Conservation (phyloP, 2,329 filamentous ascomycete genomes). For the Penicillium sp. region DNA sequence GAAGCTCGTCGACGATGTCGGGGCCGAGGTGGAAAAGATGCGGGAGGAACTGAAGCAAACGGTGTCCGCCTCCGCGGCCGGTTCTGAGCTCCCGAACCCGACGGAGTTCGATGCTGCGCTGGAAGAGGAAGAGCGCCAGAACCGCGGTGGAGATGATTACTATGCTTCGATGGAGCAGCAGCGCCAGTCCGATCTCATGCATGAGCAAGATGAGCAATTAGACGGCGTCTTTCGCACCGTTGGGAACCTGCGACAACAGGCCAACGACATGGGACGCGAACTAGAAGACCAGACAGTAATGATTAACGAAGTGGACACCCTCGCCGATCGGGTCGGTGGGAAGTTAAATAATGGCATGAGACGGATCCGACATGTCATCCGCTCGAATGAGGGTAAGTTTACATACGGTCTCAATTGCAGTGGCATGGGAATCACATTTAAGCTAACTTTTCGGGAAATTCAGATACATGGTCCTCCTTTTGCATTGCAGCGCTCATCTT, state of each 20-base stretch:
- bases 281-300: constrained; percentile 90
- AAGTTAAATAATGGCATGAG: constrained; percentile 80
- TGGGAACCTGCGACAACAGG: constrained; percentile 81
- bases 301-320: constrained; percentile 74
- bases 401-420: constrained; percentile 2
- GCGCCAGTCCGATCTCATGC: constrained; percentile 85
- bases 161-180: constrained; percentile 85
- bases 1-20: constrained; percentile 81
- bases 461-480: constrained; percentile 71
- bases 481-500: constrained; percentile 86
- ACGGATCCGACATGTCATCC: constrained; percentile 77
- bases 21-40: constrained; percentile 84
- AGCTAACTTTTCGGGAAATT: constrained; percentile 20
- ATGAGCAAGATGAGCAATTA: constrained; percentile 86
- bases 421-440: constrained; percentile 20
- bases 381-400: constrained; percentile 77
- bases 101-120: constrained; percentile 49
- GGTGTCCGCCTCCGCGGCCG: constrained; percentile 39
- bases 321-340: constrained; percentile 81
- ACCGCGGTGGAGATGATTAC: constrained; percentile 50
- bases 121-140: constrained; percentile 36
- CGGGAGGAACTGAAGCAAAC: constrained; percentile 67
- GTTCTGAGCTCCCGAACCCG: constrained; percentile 52
- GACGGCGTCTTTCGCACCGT: constrained; percentile 92
- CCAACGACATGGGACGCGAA: constrained; percentile 92